A percentile compares a stretch with the other conserved stretches of the same genome.
Evolutionary conservation across 1,284 basidiomycete genomes (phyloP).

Genomic region (Mycosarcoma mackinlayi): DNA sequence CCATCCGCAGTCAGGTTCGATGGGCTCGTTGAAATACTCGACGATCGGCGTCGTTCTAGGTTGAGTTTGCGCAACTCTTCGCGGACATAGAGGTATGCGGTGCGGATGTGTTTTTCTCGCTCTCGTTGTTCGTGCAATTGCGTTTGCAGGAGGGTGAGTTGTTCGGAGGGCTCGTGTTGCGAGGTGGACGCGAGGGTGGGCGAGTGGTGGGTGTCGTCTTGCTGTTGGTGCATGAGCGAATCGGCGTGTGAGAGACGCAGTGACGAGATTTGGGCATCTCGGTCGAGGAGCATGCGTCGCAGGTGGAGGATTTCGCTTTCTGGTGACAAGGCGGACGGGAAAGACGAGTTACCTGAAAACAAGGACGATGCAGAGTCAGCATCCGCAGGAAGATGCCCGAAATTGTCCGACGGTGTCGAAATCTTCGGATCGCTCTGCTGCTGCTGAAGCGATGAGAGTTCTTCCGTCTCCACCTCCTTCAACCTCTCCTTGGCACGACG

Average conservation of each 20-base stretch:
- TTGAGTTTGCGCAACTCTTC: constrained; percentile 58
- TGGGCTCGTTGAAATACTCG: background rate
- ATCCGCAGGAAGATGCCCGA: too few species aligned
- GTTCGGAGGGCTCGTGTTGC: too few species aligned
- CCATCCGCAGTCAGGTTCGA: too few species aligned
- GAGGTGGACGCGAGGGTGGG: background rate
- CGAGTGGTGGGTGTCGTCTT: background rate
- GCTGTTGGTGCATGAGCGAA: constrained; percentile 21
- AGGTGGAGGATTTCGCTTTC: constrained; percentile 24
- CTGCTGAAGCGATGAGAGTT: background rate
- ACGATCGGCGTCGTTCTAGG: constrained; percentile 35
- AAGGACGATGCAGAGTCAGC: too few species aligned
- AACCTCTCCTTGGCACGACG: constrained; percentile 35
- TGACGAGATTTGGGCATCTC: constrained; percentile 33
- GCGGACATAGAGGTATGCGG: constrained; percentile 54
- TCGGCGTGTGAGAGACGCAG: constrained; percentile 36
- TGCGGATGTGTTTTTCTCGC: constrained; percentile 55
- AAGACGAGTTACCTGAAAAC: too few species aligned
- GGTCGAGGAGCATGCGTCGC: constrained; percentile 23
- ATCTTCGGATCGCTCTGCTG: background rate
- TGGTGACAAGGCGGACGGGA: too few species aligned
- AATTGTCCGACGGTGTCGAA: background rate
- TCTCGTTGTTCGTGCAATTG: constrained; percentile 47
- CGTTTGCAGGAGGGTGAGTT: constrained; percentile 27
- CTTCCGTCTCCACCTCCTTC: constrained; percentile 28